These are phyloP conservation scores for Umbelopsis sp. DNA, from an alignment of 371 early-diverging fungal genomes.

Conservation along the genomic window DNA sequence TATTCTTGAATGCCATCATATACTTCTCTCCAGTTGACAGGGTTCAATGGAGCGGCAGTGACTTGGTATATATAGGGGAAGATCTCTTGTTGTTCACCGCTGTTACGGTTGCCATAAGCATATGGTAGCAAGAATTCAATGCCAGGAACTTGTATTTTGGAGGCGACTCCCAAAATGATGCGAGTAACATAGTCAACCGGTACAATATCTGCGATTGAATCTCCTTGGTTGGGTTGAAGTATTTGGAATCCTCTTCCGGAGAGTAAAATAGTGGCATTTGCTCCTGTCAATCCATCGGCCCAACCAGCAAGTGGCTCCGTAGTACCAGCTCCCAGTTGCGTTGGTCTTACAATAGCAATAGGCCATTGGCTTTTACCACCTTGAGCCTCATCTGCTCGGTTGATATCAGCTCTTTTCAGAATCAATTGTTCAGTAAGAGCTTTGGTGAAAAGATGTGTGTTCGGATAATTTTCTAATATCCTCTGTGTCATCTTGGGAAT, in stretches of 20 bases:
- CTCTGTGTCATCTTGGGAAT: constrained; percentile 58
- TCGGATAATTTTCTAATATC: constrained; percentile 52
- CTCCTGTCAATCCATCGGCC: constrained; percentile 67
- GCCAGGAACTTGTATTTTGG: constrained; percentile 37
- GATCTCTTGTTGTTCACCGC: constrained; percentile 33
- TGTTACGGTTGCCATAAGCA: constrained; percentile 32
- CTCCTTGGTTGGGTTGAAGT: constrained; percentile 42
- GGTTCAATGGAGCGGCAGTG: constrained; percentile 30
- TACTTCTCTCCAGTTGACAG: constrained; percentile 36
- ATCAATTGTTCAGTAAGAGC: constrained; percentile 63
- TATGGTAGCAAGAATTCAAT: constrained; percentile 46
- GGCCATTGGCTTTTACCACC: constrained; percentile 56
- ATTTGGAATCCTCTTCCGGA: constrained; percentile 45
- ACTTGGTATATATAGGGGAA: constrained; percentile 51
- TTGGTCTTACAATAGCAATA: constrained; percentile 63
- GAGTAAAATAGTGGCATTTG: constrained; percentile 44
- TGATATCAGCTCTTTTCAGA: constrained; percentile 55
- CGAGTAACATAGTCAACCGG: constrained; percentile 57
- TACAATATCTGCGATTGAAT: constrained; percentile 52
- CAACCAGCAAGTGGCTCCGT: constrained; percentile 65
- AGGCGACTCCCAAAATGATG: constrained; percentile 37
- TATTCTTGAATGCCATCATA: constrained; percentile 44
- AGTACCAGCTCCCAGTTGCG: constrained; percentile 59
- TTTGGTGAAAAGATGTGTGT: constrained; percentile 68
- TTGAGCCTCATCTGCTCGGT: constrained; percentile 52